Conservation (phyloP, 768 basidiomycete species). For the Xerocomus brunneocitrinus region DNA sequence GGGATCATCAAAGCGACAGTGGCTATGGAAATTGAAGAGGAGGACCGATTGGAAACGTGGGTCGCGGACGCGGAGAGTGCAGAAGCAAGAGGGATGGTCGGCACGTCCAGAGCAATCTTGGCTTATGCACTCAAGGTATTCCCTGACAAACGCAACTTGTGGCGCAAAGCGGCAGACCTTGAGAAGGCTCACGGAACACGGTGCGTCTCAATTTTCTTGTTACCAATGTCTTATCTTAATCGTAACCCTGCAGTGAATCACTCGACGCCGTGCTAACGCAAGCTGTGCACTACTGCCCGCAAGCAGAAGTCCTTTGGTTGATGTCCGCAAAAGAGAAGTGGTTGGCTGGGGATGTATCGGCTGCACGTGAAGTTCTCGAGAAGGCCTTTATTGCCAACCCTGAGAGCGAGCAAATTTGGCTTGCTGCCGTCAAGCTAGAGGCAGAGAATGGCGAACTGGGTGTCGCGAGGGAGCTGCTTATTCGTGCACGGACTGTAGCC, state of each 20-base stretch:
- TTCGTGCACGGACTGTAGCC: constrained; percentile 84
- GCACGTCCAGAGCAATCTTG: constrained; percentile 81
- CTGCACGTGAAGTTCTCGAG: constrained; percentile 86
- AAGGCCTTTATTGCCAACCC: constrained; percentile 92
- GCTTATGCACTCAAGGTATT: constrained; percentile 90
- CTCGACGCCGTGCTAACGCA: constrained; percentile 76
- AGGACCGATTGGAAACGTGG: constrained; percentile 89
- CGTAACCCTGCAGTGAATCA: constrained; percentile 50
- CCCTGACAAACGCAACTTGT: constrained; percentile 79
- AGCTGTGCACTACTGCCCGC: constrained; percentile 88
- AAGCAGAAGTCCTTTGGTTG: constrained; percentile 94
- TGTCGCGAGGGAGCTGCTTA: constrained; percentile 81
- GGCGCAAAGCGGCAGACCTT: constrained; percentile 88
- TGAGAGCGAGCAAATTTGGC: constrained; percentile 96
- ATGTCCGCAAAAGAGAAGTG: constrained; percentile 99
- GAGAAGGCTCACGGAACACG: constrained; percentile 88
- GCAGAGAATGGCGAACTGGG: constrained; percentile 90
- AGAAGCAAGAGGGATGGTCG: constrained; percentile 66
- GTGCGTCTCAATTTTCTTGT: constrained; percentile 35
- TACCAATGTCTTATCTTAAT: not conserved
- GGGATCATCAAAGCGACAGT: constrained; percentile 95
- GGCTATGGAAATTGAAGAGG: constrained; percentile 92
- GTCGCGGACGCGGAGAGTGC: constrained; percentile 85
- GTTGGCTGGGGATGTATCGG: constrained; percentile 82
- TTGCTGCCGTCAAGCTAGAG: constrained; percentile 95